These are phyloP conservation scores for Kwoniella botswanensis DNA, from an alignment of 768 basidiomycete species.

Conservation along the genomic window DNA sequence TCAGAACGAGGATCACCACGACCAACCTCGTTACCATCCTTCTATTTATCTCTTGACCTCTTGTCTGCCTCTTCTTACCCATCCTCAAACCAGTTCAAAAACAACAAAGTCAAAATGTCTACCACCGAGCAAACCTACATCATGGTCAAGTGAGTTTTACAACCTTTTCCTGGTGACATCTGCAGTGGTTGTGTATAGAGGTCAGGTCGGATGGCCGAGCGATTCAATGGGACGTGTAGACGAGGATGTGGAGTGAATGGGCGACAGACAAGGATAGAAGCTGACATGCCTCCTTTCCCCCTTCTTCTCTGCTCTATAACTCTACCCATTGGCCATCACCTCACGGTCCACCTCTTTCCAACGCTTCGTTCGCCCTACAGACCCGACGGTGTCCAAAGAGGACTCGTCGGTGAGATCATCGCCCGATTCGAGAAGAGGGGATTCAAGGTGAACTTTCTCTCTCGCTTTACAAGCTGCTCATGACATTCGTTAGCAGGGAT, in stretches of 20 bases:
- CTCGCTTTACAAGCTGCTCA: background rate
- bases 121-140: constrained; percentile 91
- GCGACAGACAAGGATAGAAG: no score
- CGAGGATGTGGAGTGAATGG: background rate
- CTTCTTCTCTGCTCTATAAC: no score
- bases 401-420: constrained; percentile 93
- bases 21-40: no score
- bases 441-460: constrained; percentile 67
- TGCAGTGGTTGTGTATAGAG: no score
- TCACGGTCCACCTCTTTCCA: constrained; percentile 44
- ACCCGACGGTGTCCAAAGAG: constrained; percentile 99
- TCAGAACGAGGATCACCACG: background rate
- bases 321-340: background rate
- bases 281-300: no score
- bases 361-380: constrained; percentile 57
- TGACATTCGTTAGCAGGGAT: no score
- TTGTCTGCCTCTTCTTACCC: constrained; percentile 1
- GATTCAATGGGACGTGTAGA: background rate
- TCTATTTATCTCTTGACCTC: no score
- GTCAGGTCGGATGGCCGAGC: background rate
- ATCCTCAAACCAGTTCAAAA: constrained; percentile 5
- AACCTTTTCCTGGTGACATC: no score
- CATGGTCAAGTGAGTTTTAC: constrained; percentile 95
- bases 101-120: constrained; percentile 64
- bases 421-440: constrained; percentile 95